Conservation (phyloP, 2,329 filamentous ascomycete genomes). For the Arthroderma uncinatum region DNA sequence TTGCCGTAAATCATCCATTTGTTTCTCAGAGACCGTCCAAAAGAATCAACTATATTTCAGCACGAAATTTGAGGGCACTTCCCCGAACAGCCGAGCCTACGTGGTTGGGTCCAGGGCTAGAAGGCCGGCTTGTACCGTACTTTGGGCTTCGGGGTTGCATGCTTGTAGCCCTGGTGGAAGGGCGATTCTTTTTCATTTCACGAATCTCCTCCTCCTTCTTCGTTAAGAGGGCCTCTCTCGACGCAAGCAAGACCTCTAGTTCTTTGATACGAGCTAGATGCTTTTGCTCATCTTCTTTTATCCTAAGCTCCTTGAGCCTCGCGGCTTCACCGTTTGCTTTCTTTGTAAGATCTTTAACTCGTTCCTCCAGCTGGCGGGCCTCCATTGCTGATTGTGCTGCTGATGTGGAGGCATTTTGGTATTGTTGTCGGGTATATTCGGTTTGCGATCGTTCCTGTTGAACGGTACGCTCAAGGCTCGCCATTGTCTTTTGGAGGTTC, state of each 20-base stretch:
- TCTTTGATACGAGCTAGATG: constrained; percentile 31
- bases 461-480: constrained; percentile 27
- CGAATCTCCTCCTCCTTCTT: constrained; percentile 37
- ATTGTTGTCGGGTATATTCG: constrained; percentile 38
- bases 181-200: constrained; percentile 34
- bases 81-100: constrained; percentile 23
- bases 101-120: constrained; percentile 30
- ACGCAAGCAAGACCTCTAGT: constrained; percentile 27
- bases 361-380: constrained; percentile 26
- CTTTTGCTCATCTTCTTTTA: constrained; percentile 23
- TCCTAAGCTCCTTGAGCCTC: constrained; percentile 30
- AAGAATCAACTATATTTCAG: constrained; percentile 5
- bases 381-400: constrained; percentile 34
- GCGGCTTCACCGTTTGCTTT: constrained; percentile 29
- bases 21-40: neutral
- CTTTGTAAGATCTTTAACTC: constrained; percentile 28
- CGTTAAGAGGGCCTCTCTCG: constrained; percentile 31
- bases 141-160: constrained; percentile 35
- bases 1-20: neutral
- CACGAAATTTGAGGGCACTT: constrained; percentile 28
- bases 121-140: constrained; percentile 28
- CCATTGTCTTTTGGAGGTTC: constrained; percentile 27
- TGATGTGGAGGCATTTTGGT: constrained; percentile 36
- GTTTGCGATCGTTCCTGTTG: constrained; percentile 35
- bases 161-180: constrained; percentile 33